phyloP scores from a whole-genome alignment of 2,329 filamentous ascomycete species.

The Fusarium euwallaceae region DNA sequence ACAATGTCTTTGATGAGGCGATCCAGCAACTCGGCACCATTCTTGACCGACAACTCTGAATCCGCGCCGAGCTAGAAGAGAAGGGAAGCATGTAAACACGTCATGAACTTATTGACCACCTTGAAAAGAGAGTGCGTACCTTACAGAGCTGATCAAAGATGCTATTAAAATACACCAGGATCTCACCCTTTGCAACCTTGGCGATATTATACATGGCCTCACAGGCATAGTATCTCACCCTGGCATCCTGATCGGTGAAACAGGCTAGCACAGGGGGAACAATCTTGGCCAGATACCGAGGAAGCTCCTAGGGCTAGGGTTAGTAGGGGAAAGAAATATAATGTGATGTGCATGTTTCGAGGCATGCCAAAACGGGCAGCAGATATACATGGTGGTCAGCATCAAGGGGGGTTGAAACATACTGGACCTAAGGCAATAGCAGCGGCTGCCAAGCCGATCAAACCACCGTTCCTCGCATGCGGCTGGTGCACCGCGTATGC shows the following conservation, averaged over 20 bases:
- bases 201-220: slow-evolving; percentile 99
- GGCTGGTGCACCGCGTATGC: slow-evolving; percentile 97
- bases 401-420: slow-evolving; percentile 55
- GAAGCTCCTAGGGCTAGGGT: slow-evolving; percentile 76
- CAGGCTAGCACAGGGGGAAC: slow-evolving; percentile 97
- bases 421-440: slow-evolving; percentile 95
- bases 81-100: slow-evolving; percentile 3
- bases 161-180: slow-evolving; percentile 96
- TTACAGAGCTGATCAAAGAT: slow-evolving; percentile 98
- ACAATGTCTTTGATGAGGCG: slow-evolving; percentile 97
- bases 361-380: neutral
- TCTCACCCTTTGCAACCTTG: slow-evolving; percentile 98
- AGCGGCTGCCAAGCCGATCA: slow-evolving; percentile 95
- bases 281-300: slow-evolving; percentile 91
- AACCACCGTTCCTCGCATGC: slow-evolving; percentile 93
- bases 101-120: neutral
- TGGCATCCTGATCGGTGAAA: slow-evolving; percentile 97
- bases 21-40: slow-evolving; percentile 94
- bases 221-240: slow-evolving; percentile 97
- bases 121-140: slow-evolving; percentile 60
- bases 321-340: neutral
- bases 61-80: slow-evolving; percentile 85
- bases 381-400: neutral
- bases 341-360: neutral
- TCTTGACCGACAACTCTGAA: slow-evolving; percentile 96